Base-by-base conservation (phyloP, 2,329 filamentous ascomycete species). In the Rhinocladiella mackenziei region DNA sequence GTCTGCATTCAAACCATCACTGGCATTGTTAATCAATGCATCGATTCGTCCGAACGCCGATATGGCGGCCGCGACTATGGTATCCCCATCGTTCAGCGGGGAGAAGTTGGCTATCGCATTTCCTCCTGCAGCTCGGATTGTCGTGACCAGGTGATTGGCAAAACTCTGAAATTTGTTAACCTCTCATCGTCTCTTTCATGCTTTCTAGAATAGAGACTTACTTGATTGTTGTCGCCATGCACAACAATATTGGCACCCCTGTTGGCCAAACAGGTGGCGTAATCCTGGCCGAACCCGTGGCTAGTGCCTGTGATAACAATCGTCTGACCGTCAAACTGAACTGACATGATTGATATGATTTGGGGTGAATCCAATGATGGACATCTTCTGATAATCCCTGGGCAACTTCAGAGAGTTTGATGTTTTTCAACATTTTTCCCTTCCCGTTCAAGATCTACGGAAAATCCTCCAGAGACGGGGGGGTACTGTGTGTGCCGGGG, bases 51-150 rank as follows among this genome's bases (percentile, higher is more conserved):
- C 70, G 44, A 72, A 73, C 51, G 60, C 62, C 58, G 71, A 66
- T 51, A 73, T 69, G 23, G 70, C 70, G 11, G 70, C 72, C 17
- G 72, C 89, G 70, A 98, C 94, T 67, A 98, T 97, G 69, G 78
- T 84, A 50, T 97, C 91, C 60, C 92, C 92, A 60, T 91, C 77
- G 73, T 92, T 87, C n/a, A n/a, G n/a, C n/a, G n/a, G n/a, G n/a
- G 97, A 86, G 76, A 97, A 96, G 78, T 95, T 97, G 68, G 91
- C 88, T 38, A 95, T 89, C 47, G 92, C 92, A 69, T 95, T 92
- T 66, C 92, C 92, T 65, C 92, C 92, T 41, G 83, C 84, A 62
- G 82, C 77, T 68, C 83, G 88, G 53, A 73, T 72, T 56, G 72
- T 67, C 7, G 70, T 59, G 35, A 73, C 70, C 11, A 73, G 70